Evolutionary conservation across 2,329 filamentous ascomycete genomes (phyloP).

Genomic region (Phoma sp.): DNA sequence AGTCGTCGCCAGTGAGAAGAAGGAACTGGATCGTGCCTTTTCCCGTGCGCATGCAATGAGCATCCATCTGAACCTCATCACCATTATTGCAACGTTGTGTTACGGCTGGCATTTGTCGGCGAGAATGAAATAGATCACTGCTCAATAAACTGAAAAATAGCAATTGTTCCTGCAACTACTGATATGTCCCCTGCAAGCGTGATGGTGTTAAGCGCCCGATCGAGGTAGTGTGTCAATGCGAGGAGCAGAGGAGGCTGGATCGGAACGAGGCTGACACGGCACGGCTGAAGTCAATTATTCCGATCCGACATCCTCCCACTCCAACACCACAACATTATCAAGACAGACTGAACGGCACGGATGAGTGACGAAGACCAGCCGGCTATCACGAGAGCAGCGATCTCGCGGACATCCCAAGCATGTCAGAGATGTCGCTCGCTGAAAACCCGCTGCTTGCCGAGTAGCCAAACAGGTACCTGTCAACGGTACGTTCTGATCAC

Average conservation of each 20-base stretch:
- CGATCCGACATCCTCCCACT: conserved; percentile 2
- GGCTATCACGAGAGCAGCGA: conserved; percentile 16
- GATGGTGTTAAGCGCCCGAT: too few species aligned
- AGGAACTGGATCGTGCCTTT: conserved; percentile 43
- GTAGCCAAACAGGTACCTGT: conserved; percentile 34
- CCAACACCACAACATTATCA: not conserved
- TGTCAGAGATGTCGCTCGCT: conserved; percentile 43
- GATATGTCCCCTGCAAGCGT: too few species aligned
- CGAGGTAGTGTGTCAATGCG: too few species aligned
- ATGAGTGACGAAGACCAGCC: conserved; percentile 37
- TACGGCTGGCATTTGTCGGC: conserved; percentile 34
- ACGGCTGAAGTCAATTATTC: not conserved
- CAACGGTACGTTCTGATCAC: conserved; percentile 31
- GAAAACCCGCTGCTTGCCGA: conserved; percentile 44
- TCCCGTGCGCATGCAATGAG: conserved; percentile 50
- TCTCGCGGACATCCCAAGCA: conserved; percentile 36
- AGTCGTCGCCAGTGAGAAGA: conserved; percentile 22
- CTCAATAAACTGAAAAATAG: not conserved
- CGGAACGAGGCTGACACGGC: not conserved
- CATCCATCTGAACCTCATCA: conserved; percentile 52
- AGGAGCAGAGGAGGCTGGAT: not conserved
- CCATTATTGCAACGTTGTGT: conserved; percentile 39
- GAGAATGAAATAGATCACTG: conserved; percentile 16
- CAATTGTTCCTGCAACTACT: too few species aligned
- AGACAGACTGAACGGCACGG: not conserved